Percentiles rank a stretch among this genome's conserved stretches.
Evolutionary conservation across 2,329 filamentous ascomycete species (phyloP).

Genomic region (Cercospora beticola): DNA sequence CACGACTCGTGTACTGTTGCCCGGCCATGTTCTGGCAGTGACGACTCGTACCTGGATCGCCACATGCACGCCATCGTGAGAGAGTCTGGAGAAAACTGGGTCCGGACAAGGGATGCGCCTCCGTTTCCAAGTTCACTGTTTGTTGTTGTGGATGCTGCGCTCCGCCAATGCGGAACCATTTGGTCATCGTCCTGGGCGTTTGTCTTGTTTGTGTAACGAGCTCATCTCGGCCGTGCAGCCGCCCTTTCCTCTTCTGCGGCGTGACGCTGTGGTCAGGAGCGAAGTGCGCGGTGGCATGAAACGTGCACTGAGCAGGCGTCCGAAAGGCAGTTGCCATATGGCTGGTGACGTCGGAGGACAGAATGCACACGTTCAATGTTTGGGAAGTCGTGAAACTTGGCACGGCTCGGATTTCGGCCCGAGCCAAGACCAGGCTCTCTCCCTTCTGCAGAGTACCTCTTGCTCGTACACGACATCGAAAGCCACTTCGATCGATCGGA

Average conservation of each 20-base stretch:
- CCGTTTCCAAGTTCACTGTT: neutral
- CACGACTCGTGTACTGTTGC: neutral
- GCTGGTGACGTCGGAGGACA: neutral
- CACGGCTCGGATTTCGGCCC: neutral
- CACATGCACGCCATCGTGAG: neutral
- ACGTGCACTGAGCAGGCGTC: neutral
- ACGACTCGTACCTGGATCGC: neutral
- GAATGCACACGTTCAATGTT: neutral
- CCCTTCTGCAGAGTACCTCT: neutral
- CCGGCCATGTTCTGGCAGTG: neutral
- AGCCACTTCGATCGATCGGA: neutral
- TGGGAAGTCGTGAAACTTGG: neutral
- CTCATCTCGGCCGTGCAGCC: neutral
- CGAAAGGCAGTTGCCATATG: neutral
- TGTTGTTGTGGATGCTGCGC: neutral
- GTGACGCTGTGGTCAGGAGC: neutral
- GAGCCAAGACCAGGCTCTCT: neutral
- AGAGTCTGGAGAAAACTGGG: neutral
- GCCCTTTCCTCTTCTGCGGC: neutral
- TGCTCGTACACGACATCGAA: neutral
- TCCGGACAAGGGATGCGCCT: neutral
- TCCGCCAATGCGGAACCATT: neutral
- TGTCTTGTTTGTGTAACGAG: neutral
- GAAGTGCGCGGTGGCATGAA: neutral
- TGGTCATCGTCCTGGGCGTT: neutral